phyloP scores from a whole-genome alignment of 352 stramenopile genomes.

The Phytophthora ramorum region DNA sequence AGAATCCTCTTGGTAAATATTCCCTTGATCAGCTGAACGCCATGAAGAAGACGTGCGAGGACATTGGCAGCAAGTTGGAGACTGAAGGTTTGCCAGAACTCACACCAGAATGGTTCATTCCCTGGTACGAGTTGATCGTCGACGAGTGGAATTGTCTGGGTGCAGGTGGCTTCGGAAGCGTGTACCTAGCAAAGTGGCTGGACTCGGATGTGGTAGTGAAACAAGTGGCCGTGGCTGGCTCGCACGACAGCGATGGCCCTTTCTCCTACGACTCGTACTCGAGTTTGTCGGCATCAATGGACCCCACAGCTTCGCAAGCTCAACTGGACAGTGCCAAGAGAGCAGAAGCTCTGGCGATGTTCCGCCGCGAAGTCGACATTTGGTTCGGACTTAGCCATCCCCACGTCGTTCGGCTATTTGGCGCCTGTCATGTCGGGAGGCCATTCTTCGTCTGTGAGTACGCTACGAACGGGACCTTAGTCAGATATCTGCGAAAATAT shows the following conservation, averaged over 20 bases:
- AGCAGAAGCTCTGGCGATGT: slow-evolving; percentile 11
- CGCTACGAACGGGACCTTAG: slow-evolving; percentile 23
- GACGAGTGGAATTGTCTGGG: slow-evolving; percentile 11
- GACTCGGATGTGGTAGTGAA: slow-evolving; percentile 21
- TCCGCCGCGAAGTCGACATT: slow-evolving; percentile 25
- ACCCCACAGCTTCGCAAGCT: not conserved
- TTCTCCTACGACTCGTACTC: not conserved
- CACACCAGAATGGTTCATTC: slow-evolving; percentile 16
- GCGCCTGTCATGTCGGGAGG: slow-evolving; percentile 21
- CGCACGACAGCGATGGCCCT: not conserved
- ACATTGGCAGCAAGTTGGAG: not conserved
- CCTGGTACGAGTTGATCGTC: slow-evolving; percentile 15
- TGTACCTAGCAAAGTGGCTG: slow-evolving; percentile 14
- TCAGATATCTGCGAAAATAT: slow-evolving; percentile 21
- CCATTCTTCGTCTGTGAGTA: slow-evolving; percentile 31
- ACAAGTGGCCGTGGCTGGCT: not conserved
- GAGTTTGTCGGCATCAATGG: not conserved
- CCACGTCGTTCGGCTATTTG: slow-evolving; percentile 26
- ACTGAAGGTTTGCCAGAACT: not conserved
- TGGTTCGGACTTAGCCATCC: slow-evolving; percentile 31
- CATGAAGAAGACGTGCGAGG: not conserved
- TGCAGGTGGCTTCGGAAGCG: slow-evolving; percentile 11
- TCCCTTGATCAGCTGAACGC: not conserved
- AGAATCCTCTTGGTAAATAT: slow-evolving; percentile 1
- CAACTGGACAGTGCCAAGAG: not conserved